Evolutionary conservation across 1,139 yeast species (phyloP).

Genomic region (Geotrichum histeridarum): DNA sequence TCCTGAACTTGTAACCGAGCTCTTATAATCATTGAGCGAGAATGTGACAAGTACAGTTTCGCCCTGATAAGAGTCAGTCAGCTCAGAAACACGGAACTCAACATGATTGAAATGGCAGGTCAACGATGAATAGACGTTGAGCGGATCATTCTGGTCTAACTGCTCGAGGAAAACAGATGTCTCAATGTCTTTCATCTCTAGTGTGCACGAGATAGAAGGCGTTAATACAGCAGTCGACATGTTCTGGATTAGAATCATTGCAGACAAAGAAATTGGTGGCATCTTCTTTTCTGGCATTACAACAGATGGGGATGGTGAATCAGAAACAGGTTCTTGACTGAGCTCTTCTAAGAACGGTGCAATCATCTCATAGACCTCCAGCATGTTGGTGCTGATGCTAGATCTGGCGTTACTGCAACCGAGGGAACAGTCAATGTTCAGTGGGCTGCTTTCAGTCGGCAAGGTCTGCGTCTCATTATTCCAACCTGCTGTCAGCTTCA

Average conservation of each 20-base stretch:
- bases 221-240: conserved; percentile 15
- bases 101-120: conserved; percentile 1
- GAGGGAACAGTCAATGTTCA: conserved; percentile 24
- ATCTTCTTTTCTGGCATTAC: neutral
- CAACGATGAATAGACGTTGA: conserved; percentile 13
- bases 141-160: conserved; percentile 10
- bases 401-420: conserved; percentile 26
- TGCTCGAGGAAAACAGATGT: conserved; percentile 21
- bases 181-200: conserved; percentile 20
- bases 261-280: conserved; percentile 19
- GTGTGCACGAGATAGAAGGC: conserved; percentile 18
- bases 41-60: conserved; percentile 6
- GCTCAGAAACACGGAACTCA: conserved; percentile 15
- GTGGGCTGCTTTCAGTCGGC: neutral
- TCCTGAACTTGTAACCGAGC: conserved; percentile 16
- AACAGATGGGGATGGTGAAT: neutral
- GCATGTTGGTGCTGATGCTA: conserved; percentile 23
- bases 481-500: conserved; percentile 25
- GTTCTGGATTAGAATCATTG: conserved; percentile 16
- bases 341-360: conserved; percentile 1
- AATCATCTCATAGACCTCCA: conserved; percentile 21
- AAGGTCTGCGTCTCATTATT: neutral
- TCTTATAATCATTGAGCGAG: conserved; percentile 11
- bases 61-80: neutral
- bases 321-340: neutral